A percentile compares a stretch with the other conserved stretches of the same genome.
phyloP scores from a whole-genome alignment of 768 basidiomycete genomes.

The Cystobasidium ongulense region DNA sequence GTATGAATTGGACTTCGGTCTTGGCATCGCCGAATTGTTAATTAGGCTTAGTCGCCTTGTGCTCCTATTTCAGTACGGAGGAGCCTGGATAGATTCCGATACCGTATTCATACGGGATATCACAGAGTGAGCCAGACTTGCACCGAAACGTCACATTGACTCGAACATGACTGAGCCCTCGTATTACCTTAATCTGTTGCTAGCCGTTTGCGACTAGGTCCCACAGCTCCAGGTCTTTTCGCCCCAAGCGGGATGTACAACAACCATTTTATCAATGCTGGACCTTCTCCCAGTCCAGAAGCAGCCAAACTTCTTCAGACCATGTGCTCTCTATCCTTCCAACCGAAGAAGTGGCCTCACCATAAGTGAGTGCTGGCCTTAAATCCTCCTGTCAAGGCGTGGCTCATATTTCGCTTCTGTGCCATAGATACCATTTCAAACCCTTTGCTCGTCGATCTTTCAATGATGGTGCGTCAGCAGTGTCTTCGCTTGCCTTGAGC shows the following conservation, averaged over 20 bases:
- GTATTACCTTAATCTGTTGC: too few relatives aligned
- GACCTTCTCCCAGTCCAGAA: background rate
- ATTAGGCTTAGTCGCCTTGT: too few relatives aligned
- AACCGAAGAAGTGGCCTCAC: background rate
- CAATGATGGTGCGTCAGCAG: constrained; percentile 3
- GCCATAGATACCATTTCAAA: background rate
- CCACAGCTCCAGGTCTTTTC: background rate
- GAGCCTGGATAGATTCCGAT: background rate
- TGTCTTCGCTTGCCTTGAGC: background rate
- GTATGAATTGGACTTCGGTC: too few relatives aligned
- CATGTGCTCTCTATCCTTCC: background rate
- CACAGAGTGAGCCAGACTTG: background rate
- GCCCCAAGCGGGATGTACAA: background rate
- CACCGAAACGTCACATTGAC: background rate
- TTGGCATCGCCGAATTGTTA: too few relatives aligned
- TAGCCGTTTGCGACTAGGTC: background rate
- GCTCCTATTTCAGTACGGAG: background rate
- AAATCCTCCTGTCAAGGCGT: background rate
- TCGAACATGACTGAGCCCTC: background rate
- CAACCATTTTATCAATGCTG: constrained; percentile 7
- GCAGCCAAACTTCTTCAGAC: background rate
- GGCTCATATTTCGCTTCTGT: background rate
- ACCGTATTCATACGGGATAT: background rate
- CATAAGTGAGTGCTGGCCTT: background rate
- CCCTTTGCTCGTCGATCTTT: background rate